Evolutionary conservation across 345 rosid species (phyloP), one percentile per base, ranked within the genome.

Genomic region (Pelargonium nanum): DNA sequence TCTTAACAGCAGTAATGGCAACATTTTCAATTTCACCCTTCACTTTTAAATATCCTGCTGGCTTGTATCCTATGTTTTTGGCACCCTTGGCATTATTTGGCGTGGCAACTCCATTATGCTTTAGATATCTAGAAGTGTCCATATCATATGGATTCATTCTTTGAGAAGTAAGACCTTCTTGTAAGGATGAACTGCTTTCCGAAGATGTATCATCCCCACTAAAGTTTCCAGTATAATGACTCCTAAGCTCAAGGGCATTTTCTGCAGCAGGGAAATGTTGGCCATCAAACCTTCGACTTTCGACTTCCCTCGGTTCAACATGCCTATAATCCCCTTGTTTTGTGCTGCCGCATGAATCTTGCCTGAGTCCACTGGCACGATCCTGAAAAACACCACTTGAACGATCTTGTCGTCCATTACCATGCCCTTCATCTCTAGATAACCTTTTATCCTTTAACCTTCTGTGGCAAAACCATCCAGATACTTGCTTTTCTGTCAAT

Each of bases 401-500:
- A 54, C 84, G 79, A 70, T 92, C 98, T 56, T 85, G 93, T 54
- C 93, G 81, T 60, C 89, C 95, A 17, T 72, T 80, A 59, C 61
- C 72, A 68, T 62, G 59, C 48, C 58, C 77, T 66, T 87, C 96
- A 55, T 81, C 91, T 74, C 71, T 87, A 56, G 65, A 67, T 55
- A 72, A 71, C 65, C 79, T 84, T 74, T 83, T 87, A 63, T 92
- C 97, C 72, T 92, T 92, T 63, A 85, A 77, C 74, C 97, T 84
- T 83, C 96, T 81, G 76, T 89, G 98, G 71, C 98, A 92, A 79
- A 92, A 92, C 98, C 98, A 92, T 51, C 97, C 88, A 24, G 95
- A 85, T 72, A 92, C 80, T 86, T 92, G 97, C 70, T 87, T 92
- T 76, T 92, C 89, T 0, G 98, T 92, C 82, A 92, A 75, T 6